Evolutionary conservation across 495 filamentous ascomycete species (phyloP).

Genomic region (Darksidea phi): DNA sequence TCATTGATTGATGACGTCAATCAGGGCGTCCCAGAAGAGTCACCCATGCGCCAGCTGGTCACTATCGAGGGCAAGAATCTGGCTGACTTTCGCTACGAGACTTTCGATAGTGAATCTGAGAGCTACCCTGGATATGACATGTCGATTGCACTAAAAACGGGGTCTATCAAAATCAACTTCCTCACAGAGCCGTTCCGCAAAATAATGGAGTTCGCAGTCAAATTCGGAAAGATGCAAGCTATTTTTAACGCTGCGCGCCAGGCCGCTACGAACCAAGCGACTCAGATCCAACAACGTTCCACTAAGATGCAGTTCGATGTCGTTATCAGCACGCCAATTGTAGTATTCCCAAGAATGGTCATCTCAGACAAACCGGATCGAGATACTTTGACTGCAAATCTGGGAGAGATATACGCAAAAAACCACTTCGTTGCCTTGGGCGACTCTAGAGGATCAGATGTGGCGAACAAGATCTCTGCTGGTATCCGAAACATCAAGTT

Average conservation of each 20-base stretch:
- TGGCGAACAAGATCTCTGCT: slow-evolving; percentile 84
- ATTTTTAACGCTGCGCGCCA: slow-evolving; percentile 96
- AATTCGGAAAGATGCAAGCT: slow-evolving; percentile 99
- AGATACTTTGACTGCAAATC: slow-evolving; percentile 85
- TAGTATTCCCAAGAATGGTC: slow-evolving; percentile 83
- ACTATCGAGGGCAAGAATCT: slow-evolving; percentile 94
- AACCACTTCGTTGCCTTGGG: slow-evolving; percentile 84
- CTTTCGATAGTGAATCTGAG: slow-evolving; percentile 73
- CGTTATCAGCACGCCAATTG: slow-evolving; percentile 86
- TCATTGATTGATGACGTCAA: slow-evolving; percentile 92
- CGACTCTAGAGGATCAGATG: slow-evolving; percentile 64
- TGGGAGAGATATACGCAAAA: slow-evolving; percentile 95
- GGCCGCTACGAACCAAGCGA: slow-evolving; percentile 92
- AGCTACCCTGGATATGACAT: slow-evolving; percentile 93
- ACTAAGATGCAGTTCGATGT: slow-evolving; percentile 92
- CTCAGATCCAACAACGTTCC: slow-evolving; percentile 83
- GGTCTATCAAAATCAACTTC: slow-evolving; percentile 95
- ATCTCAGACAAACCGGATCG: slow-evolving; percentile 59
- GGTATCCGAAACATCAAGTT: slow-evolving; percentile 89
- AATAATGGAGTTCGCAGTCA: slow-evolving; percentile 95
- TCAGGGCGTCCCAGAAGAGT: slow-evolving; percentile 76
- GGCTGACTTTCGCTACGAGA: slow-evolving; percentile 97
- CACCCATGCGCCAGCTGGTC: slow-evolving; percentile 79
- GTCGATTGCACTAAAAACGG: slow-evolving; percentile 81
- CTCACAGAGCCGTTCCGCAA: slow-evolving; percentile 95